A percentile compares a stretch with the other conserved stretches of the same genome.
Evolutionary conservation across 2,329 filamentous ascomycete species (phyloP).

Genomic region (Pseudocercospora vitis): DNA sequence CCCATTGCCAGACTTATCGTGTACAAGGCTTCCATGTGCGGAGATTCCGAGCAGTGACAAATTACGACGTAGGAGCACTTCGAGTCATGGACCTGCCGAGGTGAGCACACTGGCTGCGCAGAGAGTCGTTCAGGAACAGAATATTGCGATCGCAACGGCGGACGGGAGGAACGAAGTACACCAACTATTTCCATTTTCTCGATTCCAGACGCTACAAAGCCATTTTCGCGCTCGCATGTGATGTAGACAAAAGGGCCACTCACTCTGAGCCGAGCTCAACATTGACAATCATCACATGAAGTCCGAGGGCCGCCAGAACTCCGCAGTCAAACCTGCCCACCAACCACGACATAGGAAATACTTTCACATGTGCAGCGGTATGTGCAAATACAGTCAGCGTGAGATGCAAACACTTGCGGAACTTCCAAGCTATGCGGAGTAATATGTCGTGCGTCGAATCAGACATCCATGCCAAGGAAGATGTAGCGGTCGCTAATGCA

Average conservation of each 20-base stretch:
- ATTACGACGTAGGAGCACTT: too few species aligned
- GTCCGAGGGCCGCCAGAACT: neutral
- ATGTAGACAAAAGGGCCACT: neutral
- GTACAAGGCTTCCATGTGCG: too few species aligned
- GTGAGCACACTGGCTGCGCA: too few species aligned
- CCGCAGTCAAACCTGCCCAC: slow-evolving; percentile 5
- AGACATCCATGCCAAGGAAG: slow-evolving; percentile 86
- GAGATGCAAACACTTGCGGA: neutral
- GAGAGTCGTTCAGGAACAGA: too few species aligned
- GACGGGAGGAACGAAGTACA: too few species aligned
- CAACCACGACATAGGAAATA: neutral
- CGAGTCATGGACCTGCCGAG: too few species aligned
- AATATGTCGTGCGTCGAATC: slow-evolving; percentile 31
- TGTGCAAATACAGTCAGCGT: slow-evolving; percentile 5
- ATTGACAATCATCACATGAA: slow-evolving; percentile 3
- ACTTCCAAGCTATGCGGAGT: too few species aligned
- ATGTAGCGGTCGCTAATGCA: slow-evolving; percentile 74
- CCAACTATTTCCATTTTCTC: neutral
- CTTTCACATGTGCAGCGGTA: neutral
- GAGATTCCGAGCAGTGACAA: too few species aligned
- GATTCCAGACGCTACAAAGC: neutral
- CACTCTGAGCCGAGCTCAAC: neutral
- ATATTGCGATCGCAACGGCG: too few species aligned
- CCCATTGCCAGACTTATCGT: too few species aligned
- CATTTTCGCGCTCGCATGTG: neutral